phyloP scores from a whole-genome alignment of 176 grass and related monocot species.

The Olyra latifolia region DNA sequence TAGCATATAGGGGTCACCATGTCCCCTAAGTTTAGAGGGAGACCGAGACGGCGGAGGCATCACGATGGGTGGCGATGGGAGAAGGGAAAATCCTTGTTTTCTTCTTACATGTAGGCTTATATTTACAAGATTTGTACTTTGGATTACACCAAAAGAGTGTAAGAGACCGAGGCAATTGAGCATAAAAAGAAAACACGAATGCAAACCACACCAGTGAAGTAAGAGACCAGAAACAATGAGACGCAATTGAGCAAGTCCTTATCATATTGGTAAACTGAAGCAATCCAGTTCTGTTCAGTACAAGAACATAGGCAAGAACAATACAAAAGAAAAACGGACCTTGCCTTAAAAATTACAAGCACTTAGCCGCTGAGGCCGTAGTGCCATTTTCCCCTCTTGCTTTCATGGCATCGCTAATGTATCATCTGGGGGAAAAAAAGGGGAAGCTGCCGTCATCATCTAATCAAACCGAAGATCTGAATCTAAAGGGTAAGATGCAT shows the following conservation, averaged over 20 bases:
- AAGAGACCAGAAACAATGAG: neutral
- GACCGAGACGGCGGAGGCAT: too few relatives aligned
- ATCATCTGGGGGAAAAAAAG: neutral
- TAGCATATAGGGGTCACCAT: too few relatives aligned
- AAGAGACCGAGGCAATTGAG: neutral
- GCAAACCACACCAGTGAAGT: neutral
- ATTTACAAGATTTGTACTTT: neutral
- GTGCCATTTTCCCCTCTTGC: slow-evolving; percentile 7
- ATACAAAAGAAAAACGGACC: slow-evolving; percentile 2
- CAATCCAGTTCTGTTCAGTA: neutral
- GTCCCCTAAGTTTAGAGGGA: too few relatives aligned
- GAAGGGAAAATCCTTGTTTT: too few relatives aligned
- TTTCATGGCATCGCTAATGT: neutral
- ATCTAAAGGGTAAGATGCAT: neutral
- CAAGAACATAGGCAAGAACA: slow-evolving; percentile 32
- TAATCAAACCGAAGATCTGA: neutral
- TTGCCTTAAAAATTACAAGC: slow-evolving; percentile 36
- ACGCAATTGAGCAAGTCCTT: neutral
- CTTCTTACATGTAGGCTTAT: too few relatives aligned
- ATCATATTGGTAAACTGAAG: slow-evolving; percentile 16
- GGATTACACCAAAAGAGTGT: neutral
- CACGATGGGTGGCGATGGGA: too few relatives aligned
- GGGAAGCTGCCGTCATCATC: neutral
- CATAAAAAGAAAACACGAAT: neutral
- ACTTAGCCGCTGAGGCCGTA: neutral